A percentile compares a stretch with the other conserved stretches of the same genome.
These are phyloP conservation scores for Aaosphaeria pasadenensis DNA, from an alignment of 2,329 filamentous ascomycete species.

Conservation along the genomic window DNA sequence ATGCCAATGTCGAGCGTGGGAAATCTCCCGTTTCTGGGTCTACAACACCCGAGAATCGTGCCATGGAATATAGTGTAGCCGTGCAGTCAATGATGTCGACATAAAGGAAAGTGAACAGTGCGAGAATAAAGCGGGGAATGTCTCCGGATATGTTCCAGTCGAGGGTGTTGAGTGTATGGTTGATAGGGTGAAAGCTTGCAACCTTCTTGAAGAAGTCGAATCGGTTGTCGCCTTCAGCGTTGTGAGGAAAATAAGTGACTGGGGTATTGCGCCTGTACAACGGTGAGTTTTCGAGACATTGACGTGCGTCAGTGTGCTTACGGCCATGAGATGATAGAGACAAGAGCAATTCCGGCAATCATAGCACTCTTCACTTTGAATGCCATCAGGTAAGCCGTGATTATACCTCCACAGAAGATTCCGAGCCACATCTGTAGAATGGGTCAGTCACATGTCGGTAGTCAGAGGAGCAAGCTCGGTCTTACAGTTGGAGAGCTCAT, in stretches of 20 bases:
- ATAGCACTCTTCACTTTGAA: constrained; percentile 85
- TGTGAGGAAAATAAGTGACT: constrained; percentile 79
- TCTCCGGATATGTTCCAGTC: constrained; percentile 68
- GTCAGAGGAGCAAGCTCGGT: constrained; percentile 1
- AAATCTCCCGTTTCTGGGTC: constrained; percentile 82
- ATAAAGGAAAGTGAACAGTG: constrained; percentile 83
- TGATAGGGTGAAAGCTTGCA: constrained; percentile 75
- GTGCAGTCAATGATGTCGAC: constrained; percentile 88
- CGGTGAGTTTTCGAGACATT: constrained; percentile 13
- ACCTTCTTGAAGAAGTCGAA: constrained; percentile 88
- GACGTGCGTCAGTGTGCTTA: constrained; percentile 16
- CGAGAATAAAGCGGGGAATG: constrained; percentile 73
- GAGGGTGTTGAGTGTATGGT: constrained; percentile 65
- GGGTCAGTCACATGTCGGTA: constrained; percentile 5
- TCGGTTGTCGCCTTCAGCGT: constrained; percentile 59
- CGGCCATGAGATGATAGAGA: constrained; percentile 87
- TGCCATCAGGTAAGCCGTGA: constrained; percentile 78
- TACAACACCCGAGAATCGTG: constrained; percentile 75
- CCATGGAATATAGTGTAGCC: constrained; percentile 86
- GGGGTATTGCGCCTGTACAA: constrained; percentile 55
- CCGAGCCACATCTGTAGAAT: constrained; percentile 69
- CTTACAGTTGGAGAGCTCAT: constrained; percentile 70
- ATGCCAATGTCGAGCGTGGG: constrained; percentile 78
- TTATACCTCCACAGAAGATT: constrained; percentile 77
- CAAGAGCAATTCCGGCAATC: constrained; percentile 75